Evolutionary conservation across 495 filamentous ascomycete species (phyloP), one percentile per base, ranked within the genome.

Genomic region (Geoglossum glabrum): DNA sequence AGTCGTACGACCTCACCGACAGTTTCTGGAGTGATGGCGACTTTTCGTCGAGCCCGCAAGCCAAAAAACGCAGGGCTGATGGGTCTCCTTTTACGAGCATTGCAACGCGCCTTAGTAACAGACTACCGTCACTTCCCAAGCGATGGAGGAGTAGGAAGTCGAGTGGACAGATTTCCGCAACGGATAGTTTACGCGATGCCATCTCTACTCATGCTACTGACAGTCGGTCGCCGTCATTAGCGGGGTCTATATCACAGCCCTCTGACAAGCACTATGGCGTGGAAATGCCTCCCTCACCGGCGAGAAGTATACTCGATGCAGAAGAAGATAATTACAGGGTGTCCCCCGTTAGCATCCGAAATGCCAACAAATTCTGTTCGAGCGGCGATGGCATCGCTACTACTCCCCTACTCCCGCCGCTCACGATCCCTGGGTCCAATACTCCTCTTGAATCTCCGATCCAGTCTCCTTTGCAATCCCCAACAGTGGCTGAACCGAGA

Each of bases 401-500:
- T 4, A 94, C 89, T 2, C 89, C 89, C 5, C 73, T 95, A 11
- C 74, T 95, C 0, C 87, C 88, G 1, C 88, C 89, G 0, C 72
- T 93, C 51, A 75, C 90, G 71, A 80, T 79, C 40, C 78, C 82
- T 57, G 60, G 71, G 64, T 61, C 65, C 67, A 59, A 64, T 59
- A 40, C 70, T 69, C 60, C 62, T 61, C 62, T 56, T 54, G 54
- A 73, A 61, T 56, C 73, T 30, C 57, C 78, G 43, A 74, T 84
- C 8, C 74, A 83, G 54, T 92, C 88, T 3, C 87, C 88, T 2
- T 69, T 94, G 45, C 86, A 92, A 64, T 94, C 89, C 0, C 87
- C 89, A 0, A 84, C 80, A 8, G 76, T 83, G 9, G 79, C 78
- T 26, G 72, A 75, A 28, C 23, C 70, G 0, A 64, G 65, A 0